Percentiles rank a stretch among this genome's conserved stretches.
phyloP scores from a whole-genome alignment of 169 alveolate species.

The Eimeria maxima region DNA sequence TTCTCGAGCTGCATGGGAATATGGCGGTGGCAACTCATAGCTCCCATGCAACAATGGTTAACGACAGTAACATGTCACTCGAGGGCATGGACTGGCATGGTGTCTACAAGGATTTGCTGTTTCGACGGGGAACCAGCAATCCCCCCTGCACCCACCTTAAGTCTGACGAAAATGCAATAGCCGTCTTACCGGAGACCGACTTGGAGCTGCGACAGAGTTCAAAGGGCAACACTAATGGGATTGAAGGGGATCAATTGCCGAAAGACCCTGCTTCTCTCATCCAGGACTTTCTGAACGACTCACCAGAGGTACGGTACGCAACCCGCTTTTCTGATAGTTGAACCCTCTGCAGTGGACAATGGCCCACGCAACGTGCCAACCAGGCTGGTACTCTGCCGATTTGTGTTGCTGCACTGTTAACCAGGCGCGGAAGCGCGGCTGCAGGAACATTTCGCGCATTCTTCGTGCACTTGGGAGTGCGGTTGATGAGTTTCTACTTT shows the following conservation, averaged over 20 bases:
- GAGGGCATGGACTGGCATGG: constrained; percentile 73
- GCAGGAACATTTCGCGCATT: constrained; percentile 27
- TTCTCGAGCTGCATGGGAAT: background rate
- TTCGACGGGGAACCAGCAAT: constrained; percentile 46
- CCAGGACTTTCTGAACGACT: constrained; percentile 69
- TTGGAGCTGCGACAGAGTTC: background rate
- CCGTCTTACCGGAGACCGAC: background rate
- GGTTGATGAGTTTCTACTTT: constrained; percentile 61
- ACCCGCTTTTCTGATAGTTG: background rate
- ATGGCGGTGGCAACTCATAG: constrained; percentile 12
- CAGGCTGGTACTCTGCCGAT: background rate
- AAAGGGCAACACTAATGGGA: background rate
- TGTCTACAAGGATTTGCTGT: constrained; percentile 43
- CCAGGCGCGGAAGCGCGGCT: constrained; percentile 68
- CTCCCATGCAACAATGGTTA: background rate
- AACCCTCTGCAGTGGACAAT: background rate
- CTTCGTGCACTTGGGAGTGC: constrained; percentile 43
- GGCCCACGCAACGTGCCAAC: background rate
- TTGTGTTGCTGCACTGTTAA: background rate
- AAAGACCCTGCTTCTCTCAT: constrained; percentile 7
- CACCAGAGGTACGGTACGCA: background rate
- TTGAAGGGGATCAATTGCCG: background rate
- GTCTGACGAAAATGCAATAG: background rate
- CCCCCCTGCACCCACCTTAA: constrained; percentile 54
- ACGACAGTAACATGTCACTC: background rate